Base-by-base conservation (phyloP, 2,329 filamentous ascomycete genomes). In the Fusarium sp. region DNA sequence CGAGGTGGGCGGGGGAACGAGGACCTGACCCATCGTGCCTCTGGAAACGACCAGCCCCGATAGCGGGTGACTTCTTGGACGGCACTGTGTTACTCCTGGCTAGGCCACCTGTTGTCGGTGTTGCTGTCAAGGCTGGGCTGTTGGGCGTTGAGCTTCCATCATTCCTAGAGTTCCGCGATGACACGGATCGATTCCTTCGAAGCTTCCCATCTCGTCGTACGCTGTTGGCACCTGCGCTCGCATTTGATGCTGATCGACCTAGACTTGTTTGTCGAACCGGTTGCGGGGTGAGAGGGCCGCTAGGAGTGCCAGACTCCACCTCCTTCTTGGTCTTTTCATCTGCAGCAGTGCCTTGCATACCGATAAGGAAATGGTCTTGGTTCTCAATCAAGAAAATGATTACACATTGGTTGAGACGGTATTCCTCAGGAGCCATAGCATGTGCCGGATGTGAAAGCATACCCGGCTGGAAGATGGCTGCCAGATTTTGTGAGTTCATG, bases 331-430 rank as follows among this genome's bases (percentile, higher is more conserved):
- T 90, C 75, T 86, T 89, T 75, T 96, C 93, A 75, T 97, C 94
- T n/a, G 94, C 92, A n/a, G 89, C 94, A n/a, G 94, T 97, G 43
- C 96, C 96, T 76, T 94, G 93, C 96, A 99, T 99, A 55, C 96
- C 96, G 68, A 99, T 96, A 68, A 99, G 83, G 83, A 99, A 99
- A 78, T 97, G 93, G 75, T 99, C 96, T 77, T 99, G 96, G 74
- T 99, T 97, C 76, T 98, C 94, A 69, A 99, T 99, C 71, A 99
- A 82, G 78, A 99, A 99, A 49, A 99, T 97, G 67, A 99, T 86
- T 20, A 99, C 95, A 73, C 96, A 95, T 83, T 99, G 96, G 76
- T 96, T 98, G 7, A 99, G 83, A 30, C 93, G 90, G 77, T 99
- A 99, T 75, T 98, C 95, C 57, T 92, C 88, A 0, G 96, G 96